Conservation (phyloP, 345 rosid species). For the Melastoma malabathricum region DNA sequence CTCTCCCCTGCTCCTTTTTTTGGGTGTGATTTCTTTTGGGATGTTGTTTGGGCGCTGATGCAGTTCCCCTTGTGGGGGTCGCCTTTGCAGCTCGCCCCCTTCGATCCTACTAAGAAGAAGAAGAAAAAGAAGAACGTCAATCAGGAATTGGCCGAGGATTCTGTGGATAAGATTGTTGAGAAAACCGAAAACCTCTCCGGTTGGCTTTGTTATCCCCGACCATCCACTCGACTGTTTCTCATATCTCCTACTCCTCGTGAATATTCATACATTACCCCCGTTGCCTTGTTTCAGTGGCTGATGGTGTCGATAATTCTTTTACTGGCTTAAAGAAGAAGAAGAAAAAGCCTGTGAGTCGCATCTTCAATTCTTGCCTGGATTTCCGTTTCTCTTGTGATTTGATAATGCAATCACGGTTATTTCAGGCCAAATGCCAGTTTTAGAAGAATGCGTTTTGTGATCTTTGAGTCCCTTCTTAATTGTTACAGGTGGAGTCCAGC, state of each 20-base stretch:
- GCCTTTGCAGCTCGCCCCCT: constrained; percentile 48
- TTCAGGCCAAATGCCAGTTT: no score
- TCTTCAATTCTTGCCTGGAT: no score
- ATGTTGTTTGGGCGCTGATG: background rate
- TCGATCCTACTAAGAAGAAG: constrained; percentile 89
- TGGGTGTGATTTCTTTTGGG: background rate
- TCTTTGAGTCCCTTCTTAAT: background rate
- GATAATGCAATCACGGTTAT: no score
- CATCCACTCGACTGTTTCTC: background rate
- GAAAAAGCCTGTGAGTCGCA: constrained; percentile 67
- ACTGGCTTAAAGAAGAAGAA: constrained; percentile 89
- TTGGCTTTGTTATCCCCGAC: background rate
- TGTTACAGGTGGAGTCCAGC: constrained; percentile 52
- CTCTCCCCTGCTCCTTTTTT: background rate
- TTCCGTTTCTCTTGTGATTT: no score
- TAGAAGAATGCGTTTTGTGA: no score
- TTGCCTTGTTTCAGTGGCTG: constrained; percentile 29
- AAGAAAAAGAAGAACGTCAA: constrained; percentile 84
- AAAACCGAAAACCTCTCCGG: constrained; percentile 65
- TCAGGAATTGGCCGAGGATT: constrained; percentile 49
- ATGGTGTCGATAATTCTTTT: constrained; percentile 68
- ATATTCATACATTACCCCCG: background rate
- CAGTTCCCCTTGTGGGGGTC: background rate
- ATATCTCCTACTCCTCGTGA: background rate
- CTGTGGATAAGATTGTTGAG: constrained; percentile 51